Evolutionary conservation across 495 filamentous ascomycete species (phyloP).

Genomic region (Daldinia childiae): DNA sequence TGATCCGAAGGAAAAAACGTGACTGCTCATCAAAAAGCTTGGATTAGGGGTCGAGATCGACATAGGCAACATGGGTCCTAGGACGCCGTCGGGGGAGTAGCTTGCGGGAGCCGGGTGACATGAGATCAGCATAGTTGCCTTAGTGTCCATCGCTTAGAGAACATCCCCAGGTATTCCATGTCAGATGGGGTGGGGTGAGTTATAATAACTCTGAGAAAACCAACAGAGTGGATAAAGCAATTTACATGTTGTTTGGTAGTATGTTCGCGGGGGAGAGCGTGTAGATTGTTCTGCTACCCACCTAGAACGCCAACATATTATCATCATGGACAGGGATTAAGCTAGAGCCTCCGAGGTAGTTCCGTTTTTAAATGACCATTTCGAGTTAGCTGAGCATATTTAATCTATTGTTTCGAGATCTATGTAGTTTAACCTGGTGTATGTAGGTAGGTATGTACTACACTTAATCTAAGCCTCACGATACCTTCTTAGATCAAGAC

Average conservation of each 20-base stretch:
- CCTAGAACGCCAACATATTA: conserved; percentile 23
- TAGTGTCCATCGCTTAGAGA: conserved; percentile 47
- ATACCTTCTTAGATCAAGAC: not conserved
- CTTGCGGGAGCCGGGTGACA: conserved; percentile 43
- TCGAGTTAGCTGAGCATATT: conserved; percentile 25
- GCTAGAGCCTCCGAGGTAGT: conserved; percentile 45
- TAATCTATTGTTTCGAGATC: conserved; percentile 21
- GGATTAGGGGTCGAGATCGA: conserved; percentile 45
- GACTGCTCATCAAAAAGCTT: conserved; percentile 38
- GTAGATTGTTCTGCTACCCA: conserved; percentile 32
- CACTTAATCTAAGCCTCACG: not conserved
- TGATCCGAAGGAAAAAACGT: conserved; percentile 40
- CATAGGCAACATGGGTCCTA: conserved; percentile 39
- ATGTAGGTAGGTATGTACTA: too few species aligned
- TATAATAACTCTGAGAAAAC: conserved; percentile 32
- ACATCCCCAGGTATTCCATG: conserved; percentile 38
- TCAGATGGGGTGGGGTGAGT: conserved; percentile 40
- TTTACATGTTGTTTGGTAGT: conserved; percentile 24
- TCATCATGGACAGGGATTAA: conserved; percentile 35
- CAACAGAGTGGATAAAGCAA: conserved; percentile 26
- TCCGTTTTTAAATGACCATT: conserved; percentile 33
- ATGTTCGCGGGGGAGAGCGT: conserved; percentile 29
- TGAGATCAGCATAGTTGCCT: conserved; percentile 46
- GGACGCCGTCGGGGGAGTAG: conserved; percentile 39
- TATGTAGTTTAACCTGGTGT: not conserved